Percentiles rank a stretch among this genome's conserved stretches.
Evolutionary conservation across 352 stramenopile genomes (phyloP).

Genomic region (Phytopythium litorale): DNA sequence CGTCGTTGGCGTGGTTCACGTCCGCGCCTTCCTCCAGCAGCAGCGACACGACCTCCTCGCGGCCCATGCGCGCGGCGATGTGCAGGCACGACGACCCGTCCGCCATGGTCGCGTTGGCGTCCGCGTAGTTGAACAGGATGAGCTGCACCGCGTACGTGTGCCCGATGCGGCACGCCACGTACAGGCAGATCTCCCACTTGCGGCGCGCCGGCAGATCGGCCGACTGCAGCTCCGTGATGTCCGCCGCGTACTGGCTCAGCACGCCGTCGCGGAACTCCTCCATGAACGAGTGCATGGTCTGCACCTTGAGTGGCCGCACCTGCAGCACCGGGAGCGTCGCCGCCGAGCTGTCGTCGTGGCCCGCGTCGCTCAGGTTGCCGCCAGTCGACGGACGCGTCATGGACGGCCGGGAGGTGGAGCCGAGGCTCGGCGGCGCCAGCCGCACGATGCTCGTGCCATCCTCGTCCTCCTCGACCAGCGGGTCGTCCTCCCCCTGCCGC

Average conservation of each 20-base stretch:
- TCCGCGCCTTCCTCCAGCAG: slow-evolving; percentile 65
- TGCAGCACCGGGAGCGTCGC: slow-evolving; percentile 40
- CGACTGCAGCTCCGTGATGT: slow-evolving; percentile 53
- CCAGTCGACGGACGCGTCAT: neutral
- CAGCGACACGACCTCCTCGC: slow-evolving; percentile 52
- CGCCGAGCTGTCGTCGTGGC: slow-evolving; percentile 1
- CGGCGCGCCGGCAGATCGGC: slow-evolving; percentile 40
- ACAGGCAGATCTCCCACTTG: slow-evolving; percentile 74
- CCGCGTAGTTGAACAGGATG: slow-evolving; percentile 71
- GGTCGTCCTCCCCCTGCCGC: slow-evolving; percentile 22
- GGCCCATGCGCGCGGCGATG: slow-evolving; percentile 69
- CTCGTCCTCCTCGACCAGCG: slow-evolving; percentile 12
- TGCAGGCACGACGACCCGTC: slow-evolving; percentile 71
- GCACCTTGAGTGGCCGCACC: slow-evolving; percentile 54
- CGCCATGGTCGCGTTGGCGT: slow-evolving; percentile 50
- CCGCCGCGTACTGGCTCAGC: slow-evolving; percentile 50
- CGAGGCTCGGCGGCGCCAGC: slow-evolving; percentile 9
- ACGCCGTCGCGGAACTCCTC: slow-evolving; percentile 77
- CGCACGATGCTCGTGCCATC: slow-evolving; percentile 15
- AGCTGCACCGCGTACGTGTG: slow-evolving; percentile 71
- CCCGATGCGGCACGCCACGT: slow-evolving; percentile 66
- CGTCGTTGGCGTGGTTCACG: slow-evolving; percentile 54
- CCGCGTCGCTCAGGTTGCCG: neutral
- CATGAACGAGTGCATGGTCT: slow-evolving; percentile 76
- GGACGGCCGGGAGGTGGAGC: slow-evolving; percentile 7